Conservation (phyloP, 2,329 filamentous ascomycete species). For the Hyphodiscus sp. region DNA sequence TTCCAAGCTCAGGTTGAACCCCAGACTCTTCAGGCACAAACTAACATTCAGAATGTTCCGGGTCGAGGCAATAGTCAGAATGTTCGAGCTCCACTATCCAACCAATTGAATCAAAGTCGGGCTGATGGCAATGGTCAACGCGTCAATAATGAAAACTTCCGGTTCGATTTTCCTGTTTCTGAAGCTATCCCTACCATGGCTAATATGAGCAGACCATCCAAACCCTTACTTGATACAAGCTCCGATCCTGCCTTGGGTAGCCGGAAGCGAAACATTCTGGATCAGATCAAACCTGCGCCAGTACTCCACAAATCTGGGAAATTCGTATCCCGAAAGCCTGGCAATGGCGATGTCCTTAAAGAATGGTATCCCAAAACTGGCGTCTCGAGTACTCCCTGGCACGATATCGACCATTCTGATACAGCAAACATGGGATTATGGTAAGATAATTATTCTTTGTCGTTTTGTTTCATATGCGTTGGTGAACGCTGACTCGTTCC, state of each 20-base stretch:
- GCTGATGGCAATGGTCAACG: too few relatives aligned
- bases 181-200: not conserved
- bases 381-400: constrained; percentile 56
- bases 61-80: not conserved
- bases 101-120: too few relatives aligned
- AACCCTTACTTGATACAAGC: constrained; percentile 20
- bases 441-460: constrained; percentile 35
- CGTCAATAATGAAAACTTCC: not conserved
- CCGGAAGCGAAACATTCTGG: constrained; percentile 69
- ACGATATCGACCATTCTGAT: constrained; percentile 45
- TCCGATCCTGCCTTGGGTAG: constrained; percentile 47
- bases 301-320: constrained; percentile 15
- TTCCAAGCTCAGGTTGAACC: not conserved
- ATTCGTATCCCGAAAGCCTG: constrained; percentile 12
- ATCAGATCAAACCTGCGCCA: constrained; percentile 45
- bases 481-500: constrained; percentile 17
- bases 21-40: not conserved
- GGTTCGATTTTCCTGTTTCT: not conserved
- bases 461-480: not conserved
- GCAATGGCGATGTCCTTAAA: constrained; percentile 31
- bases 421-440: constrained; percentile 49
- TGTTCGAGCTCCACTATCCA: not conserved
- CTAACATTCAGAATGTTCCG: not conserved
- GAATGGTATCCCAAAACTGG: constrained; percentile 35
- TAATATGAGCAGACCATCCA: not conserved